These are phyloP conservation scores for Fusarium gaditjirri DNA, from an alignment of 2,329 filamentous ascomycete species.

Conservation along the genomic window DNA sequence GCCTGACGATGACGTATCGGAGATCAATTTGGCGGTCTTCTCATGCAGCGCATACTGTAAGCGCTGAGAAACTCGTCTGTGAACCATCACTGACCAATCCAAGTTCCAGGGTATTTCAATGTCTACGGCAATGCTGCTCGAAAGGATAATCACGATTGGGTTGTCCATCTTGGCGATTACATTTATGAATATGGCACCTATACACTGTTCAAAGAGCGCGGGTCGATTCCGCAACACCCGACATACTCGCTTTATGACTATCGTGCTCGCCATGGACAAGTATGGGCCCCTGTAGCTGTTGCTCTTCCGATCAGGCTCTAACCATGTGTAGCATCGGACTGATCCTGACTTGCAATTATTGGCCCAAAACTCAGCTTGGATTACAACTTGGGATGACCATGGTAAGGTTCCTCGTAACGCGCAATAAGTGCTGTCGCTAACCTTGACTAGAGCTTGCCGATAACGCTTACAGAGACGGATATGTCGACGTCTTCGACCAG, in stretches of 20 bases:
- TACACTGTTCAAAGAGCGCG: background rate
- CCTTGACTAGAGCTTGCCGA: background rate
- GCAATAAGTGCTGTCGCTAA: background rate
- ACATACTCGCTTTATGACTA: background rate
- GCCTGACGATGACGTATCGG: background rate
- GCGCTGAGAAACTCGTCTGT: accelerated
- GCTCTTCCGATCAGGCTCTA: accelerated
- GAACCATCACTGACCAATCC: accelerated
- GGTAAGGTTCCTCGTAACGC: background rate
- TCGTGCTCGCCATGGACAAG: background rate
- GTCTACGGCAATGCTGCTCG: conserved; percentile 2
- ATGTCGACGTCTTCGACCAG: background rate
- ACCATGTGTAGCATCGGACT: background rate
- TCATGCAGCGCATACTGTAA: conserved; percentile 1
- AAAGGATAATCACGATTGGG: background rate
- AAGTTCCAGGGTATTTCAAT: background rate
- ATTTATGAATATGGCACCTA: conserved; percentile 6
- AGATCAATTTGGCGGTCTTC: background rate
- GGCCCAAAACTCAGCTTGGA: background rate
- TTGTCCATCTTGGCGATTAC: conserved; percentile 1
- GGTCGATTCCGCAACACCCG: background rate
- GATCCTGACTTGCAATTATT: background rate
- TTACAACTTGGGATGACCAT: conserved; percentile 3
- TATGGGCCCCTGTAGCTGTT: accelerated
- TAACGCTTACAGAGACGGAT: background rate